phyloP scores from a whole-genome alignment of 2,329 filamentous ascomycete genomes.

The Pseudovirgaria hyperparasitica region DNA sequence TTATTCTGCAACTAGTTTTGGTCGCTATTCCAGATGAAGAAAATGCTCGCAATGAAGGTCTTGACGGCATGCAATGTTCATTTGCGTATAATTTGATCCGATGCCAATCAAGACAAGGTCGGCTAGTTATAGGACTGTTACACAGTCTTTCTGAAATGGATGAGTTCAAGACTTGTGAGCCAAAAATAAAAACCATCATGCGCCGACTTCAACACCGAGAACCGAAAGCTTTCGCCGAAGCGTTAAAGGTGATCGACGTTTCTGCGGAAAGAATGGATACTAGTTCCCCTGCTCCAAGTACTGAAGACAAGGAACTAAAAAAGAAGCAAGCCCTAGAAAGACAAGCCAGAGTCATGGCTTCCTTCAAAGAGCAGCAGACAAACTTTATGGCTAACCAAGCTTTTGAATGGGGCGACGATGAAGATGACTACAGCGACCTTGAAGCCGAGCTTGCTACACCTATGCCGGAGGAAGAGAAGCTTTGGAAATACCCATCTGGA shows the following conservation, averaged over 20 bases:
- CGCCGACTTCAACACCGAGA: slow-evolving; percentile 75
- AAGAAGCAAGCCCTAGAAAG: slow-evolving; percentile 84
- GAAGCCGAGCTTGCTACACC: slow-evolving; percentile 47
- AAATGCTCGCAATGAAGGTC: slow-evolving; percentile 29
- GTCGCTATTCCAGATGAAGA: slow-evolving; percentile 78
- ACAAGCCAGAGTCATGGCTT: slow-evolving; percentile 90
- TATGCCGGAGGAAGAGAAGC: slow-evolving; percentile 55
- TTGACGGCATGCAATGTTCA: slow-evolving; percentile 40
- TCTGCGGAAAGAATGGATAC: slow-evolving; percentile 70
- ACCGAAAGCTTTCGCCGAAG: slow-evolving; percentile 57
- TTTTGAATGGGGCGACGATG: slow-evolving; percentile 78
- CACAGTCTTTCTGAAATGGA: slow-evolving; percentile 48
- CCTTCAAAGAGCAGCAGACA: slow-evolving; percentile 95
- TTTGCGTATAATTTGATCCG: slow-evolving; percentile 63
- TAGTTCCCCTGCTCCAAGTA: slow-evolving; percentile 59
- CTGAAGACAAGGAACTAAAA: slow-evolving; percentile 63
- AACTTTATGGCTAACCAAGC: slow-evolving; percentile 84
- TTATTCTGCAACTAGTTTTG: slow-evolving; percentile 76
- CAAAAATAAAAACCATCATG: slow-evolving; percentile 74
- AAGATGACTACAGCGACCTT: slow-evolving; percentile 63
- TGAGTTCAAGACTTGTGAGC: slow-evolving; percentile 68
- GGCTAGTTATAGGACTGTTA: slow-evolving; percentile 26
- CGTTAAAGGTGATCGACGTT: slow-evolving; percentile 47
- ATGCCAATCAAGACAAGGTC: too few relatives aligned
- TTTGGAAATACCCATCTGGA: slow-evolving; percentile 82